Base-by-base conservation (phyloP, 495 filamentous ascomycete genomes). In the Glutinoglossum americanum region DNA sequence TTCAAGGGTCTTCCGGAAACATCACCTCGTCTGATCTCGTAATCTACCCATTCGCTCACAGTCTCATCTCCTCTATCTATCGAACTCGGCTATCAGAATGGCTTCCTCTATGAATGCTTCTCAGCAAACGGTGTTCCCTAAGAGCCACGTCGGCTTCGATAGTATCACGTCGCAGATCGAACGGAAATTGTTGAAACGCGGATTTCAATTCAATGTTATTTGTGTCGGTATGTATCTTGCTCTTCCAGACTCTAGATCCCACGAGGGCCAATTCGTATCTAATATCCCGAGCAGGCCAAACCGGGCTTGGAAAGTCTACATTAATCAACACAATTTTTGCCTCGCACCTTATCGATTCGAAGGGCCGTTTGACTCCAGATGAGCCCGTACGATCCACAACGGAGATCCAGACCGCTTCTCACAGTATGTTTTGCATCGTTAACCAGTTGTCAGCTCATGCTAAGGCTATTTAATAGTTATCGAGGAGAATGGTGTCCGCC, bases 251-350 rank as follows among this genome's bases (percentile, higher is more conserved):
- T 53, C 47, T 32, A 59, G 25, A 39, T 33, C 5, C 32, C 48
- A 17, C 7, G n/a, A 25, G 13, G 19, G 28, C 21, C 15, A 51
- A 62, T 55, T 66, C 64, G 68, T 59, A 63, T 62, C 65, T 66
- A 39, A 61, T 62, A 35, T 30, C 39, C 25, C 39, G 53, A 61
- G 60, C 68, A 98, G 92, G 92, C 63, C 92, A 99, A 76, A 99
- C 92, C 63, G 92, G 92, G 62, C 82, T 99, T 60, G 92, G 92
- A 70, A 99, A 99, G 74, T 96, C 89, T 28, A 99, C 92, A 51
- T 74, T 99, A 64, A 94, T 99, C 76, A 99, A 99, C 78, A 99
- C 92, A 71, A 97, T 99, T 79, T 99, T 99, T 74, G 93, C 92
- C 62, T 96, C 92, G 61, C 92, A 99, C 77, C 80, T 99, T 66